Percentiles rank a stretch among this genome's conserved stretches.
phyloP scores from a whole-genome alignment of 305 asterid species.

The Coffea humblotiana region DNA sequence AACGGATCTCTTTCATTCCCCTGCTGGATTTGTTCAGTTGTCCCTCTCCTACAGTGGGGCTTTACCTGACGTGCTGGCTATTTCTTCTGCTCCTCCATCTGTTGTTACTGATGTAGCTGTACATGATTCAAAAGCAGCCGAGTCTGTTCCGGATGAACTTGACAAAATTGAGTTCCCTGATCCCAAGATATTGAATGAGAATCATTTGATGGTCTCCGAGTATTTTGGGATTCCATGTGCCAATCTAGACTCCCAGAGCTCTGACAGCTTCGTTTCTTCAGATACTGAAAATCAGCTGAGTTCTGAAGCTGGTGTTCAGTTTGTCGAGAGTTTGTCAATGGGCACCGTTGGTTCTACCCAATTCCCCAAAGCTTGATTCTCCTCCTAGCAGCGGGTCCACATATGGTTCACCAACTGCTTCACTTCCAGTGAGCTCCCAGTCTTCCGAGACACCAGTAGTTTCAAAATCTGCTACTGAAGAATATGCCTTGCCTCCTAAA shows the following conservation, averaged over 20 bases:
- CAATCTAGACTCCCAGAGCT: constrained; percentile 52
- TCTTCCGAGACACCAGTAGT: constrained; percentile 25
- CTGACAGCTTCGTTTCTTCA: constrained; percentile 55
- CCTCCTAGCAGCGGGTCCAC: constrained; percentile 37
- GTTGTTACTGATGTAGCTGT: constrained; percentile 34
- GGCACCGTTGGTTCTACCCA: constrained; percentile 17
- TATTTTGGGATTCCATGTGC: constrained; percentile 60
- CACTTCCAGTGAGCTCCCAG: constrained; percentile 46
- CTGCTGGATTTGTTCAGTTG: constrained; percentile 86
- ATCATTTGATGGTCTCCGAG: constrained; percentile 83
- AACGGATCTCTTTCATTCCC: constrained; percentile 93
- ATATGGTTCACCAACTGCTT: constrained; percentile 36
- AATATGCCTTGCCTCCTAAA: constrained; percentile 28
- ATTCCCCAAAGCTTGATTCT: constrained; percentile 30
- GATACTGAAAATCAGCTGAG: constrained; percentile 54
- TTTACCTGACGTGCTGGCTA: constrained; percentile 65
- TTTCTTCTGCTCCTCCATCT: constrained; percentile 43
- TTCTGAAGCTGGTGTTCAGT: constrained; percentile 42
- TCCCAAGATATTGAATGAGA: constrained; percentile 77
- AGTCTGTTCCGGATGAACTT: constrained; percentile 44
- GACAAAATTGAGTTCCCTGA: constrained; percentile 95
- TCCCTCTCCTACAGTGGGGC: constrained; percentile 65
- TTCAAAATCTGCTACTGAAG: constrained; percentile 29
- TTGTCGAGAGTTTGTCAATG: constrained; percentile 30
- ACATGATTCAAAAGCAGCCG: constrained; percentile 39